phyloP scores from a whole-genome alignment of 164 flowering plant species.

The Piper longum region DNA sequence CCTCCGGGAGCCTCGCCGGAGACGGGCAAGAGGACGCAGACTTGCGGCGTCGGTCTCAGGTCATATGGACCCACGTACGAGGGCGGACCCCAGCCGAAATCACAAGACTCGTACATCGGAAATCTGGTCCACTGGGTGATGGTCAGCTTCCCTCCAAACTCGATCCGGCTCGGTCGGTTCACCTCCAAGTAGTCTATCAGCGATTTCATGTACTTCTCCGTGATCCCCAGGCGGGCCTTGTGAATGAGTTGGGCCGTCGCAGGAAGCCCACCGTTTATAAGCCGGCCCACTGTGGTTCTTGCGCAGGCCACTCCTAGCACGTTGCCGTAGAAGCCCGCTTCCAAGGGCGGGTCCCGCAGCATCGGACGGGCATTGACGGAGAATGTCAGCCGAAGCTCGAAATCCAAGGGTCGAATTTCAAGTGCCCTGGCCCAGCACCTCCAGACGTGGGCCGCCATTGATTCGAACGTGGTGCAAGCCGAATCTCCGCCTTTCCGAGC shows the following conservation, averaged over 20 bases:
- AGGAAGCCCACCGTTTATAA: constrained; percentile 24
- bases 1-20: constrained; percentile 17
- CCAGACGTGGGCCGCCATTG: constrained; percentile 87
- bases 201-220: constrained; percentile 68
- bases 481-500: constrained; percentile 20
- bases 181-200: constrained; percentile 52
- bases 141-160: constrained; percentile 69
- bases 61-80: constrained; percentile 73
- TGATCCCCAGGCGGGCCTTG: constrained; percentile 29
- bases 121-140: constrained; percentile 93
- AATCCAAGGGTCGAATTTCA: constrained; percentile 46
- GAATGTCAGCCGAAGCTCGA: constrained; percentile 47
- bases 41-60: constrained; percentile 76
- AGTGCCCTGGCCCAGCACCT: constrained; percentile 74
- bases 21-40: constrained; percentile 64
- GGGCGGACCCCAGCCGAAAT: constrained; percentile 82
- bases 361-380: constrained; percentile 58
- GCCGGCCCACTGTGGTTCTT: constrained; percentile 37
- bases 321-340: constrained; percentile 67
- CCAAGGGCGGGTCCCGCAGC: constrained; percentile 33
- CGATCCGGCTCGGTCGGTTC: constrained; percentile 50
- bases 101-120: constrained; percentile 55
- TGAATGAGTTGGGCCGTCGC: constrained; percentile 30
- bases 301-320: constrained; percentile 63
- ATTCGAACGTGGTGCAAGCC: constrained; percentile 49